A percentile compares a stretch with the other conserved stretches of the same genome.
These are phyloP conservation scores for Leptomonas pyrrhocoris DNA, from an alignment of 208 protist species.

Conservation along the genomic window DNA sequence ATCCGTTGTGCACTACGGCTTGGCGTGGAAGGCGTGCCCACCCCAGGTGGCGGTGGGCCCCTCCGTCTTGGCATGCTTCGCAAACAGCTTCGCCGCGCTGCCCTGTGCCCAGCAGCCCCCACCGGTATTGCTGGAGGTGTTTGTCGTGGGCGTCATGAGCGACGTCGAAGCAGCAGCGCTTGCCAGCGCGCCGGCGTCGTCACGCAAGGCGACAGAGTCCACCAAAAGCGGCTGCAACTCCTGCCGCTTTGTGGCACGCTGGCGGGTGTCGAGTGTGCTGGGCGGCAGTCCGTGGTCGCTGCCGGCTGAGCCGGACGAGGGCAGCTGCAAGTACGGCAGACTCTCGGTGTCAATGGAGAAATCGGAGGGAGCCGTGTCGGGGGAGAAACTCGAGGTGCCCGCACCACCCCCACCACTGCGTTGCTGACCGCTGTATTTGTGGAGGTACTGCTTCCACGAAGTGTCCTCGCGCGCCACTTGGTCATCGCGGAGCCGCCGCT, in stretches of 20 bases:
- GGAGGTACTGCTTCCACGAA: slow-evolving; percentile 76
- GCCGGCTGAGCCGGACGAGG: slow-evolving; percentile 38
- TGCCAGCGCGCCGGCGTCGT: not conserved
- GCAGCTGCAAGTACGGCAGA: slow-evolving; percentile 57
- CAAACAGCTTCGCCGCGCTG: slow-evolving; percentile 49
- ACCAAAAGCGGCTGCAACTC: slow-evolving; percentile 31
- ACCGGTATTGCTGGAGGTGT: slow-evolving; percentile 11
- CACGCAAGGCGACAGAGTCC: slow-evolving; percentile 1
- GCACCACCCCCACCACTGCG: not conserved
- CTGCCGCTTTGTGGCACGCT: slow-evolving; percentile 71
- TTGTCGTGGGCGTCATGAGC: slow-evolving; percentile 9
- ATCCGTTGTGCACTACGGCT: slow-evolving; percentile 2
- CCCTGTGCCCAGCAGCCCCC: slow-evolving; percentile 48
- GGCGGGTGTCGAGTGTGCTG: slow-evolving; percentile 71
- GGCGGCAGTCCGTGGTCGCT: slow-evolving; percentile 66
- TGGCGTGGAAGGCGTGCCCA: slow-evolving; percentile 49
- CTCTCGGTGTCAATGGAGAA: slow-evolving; percentile 64
- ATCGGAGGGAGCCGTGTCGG: slow-evolving; percentile 38
- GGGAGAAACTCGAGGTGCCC: slow-evolving; percentile 22
- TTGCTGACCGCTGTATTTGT: slow-evolving; percentile 39
- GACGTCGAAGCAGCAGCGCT: slow-evolving; percentile 1
- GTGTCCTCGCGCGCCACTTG: slow-evolving; percentile 42
- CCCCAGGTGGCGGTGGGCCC: slow-evolving; percentile 43
- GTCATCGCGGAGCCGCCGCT: slow-evolving; percentile 29
- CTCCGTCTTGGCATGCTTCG: slow-evolving; percentile 15